A percentile compares a stretch with the other conserved stretches of the same genome.
phyloP scores from a whole-genome alignment of 2,329 filamentous ascomycete genomes.

The Phaeoacremonium minimum region DNA sequence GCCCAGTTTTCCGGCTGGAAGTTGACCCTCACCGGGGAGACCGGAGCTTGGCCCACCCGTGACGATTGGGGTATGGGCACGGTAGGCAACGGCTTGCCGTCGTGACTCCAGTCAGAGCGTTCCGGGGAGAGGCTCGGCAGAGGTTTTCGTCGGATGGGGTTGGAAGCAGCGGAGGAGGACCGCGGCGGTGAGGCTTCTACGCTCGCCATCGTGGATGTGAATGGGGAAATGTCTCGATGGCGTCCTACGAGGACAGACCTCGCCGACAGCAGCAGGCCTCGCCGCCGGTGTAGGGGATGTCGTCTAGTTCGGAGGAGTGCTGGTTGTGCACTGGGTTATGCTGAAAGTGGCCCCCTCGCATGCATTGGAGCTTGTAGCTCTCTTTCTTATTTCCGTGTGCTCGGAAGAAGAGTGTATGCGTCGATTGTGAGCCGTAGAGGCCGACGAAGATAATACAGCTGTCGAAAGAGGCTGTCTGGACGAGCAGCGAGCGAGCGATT shows the following conservation, averaged over 20 bases:
- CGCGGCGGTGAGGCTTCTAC: conserved; percentile 19
- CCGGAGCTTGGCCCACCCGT: conserved; percentile 45
- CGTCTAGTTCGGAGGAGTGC: conserved; percentile 6
- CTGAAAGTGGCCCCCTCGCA: no score
- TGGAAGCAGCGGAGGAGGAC: conserved; percentile 17
- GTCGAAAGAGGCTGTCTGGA: no score
- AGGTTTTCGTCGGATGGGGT: conserved; percentile 27
- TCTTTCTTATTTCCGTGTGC: no score
- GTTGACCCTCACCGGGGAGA: conserved; percentile 53
- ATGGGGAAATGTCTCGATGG: no score
- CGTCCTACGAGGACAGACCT: conserved; percentile 3
- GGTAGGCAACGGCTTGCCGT: conserved; percentile 21
- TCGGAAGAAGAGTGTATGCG: no score
- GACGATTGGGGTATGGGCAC: conserved; percentile 28
- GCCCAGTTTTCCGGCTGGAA: conserved; percentile 49
- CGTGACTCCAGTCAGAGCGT: conserved; percentile 24
- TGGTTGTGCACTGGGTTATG: no score
- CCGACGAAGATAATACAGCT: no score
- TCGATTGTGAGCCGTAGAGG: no score
- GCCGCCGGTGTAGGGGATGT: conserved; percentile 9
- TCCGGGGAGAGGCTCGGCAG: conserved; percentile 27
- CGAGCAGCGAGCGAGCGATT: no score
- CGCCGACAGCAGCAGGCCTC: conserved; percentile 3
- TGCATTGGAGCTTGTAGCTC: conserved; percentile 5
- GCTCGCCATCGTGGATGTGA: conserved; percentile 30